Evolutionary conservation across 2,329 filamentous ascomycete genomes (phyloP).

Genomic region (Penicillium sp.): DNA sequence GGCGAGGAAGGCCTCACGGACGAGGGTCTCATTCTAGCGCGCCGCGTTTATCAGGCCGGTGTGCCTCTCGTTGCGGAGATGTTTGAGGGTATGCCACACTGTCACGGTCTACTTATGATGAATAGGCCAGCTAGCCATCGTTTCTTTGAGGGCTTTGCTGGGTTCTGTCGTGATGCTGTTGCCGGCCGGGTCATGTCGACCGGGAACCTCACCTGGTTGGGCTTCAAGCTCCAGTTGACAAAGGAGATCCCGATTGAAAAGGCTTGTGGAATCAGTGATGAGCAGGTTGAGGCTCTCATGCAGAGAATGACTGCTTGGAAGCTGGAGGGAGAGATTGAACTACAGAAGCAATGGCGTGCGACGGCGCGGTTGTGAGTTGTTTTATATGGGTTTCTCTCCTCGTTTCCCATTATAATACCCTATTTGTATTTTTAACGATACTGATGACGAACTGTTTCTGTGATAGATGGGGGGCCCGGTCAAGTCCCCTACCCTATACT

Average conservation of each 20-base stretch:
- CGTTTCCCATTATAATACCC: not conserved
- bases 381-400: not conserved
- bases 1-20: constrained; percentile 47
- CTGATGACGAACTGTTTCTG: not conserved
- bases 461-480: not conserved
- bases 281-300: constrained; percentile 37
- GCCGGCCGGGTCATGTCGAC: constrained; percentile 28
- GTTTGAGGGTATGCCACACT: constrained; percentile 50
- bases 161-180: constrained; percentile 49
- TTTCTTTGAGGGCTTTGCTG: constrained; percentile 57
- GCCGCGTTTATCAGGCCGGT: constrained; percentile 41
- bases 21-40: constrained; percentile 42
- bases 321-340: constrained; percentile 35
- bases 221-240: constrained; percentile 28
- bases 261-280: constrained; percentile 35
- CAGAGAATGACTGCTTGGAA: constrained; percentile 32
- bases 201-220: constrained; percentile 35
- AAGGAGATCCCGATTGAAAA: constrained; percentile 37
- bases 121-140: constrained; percentile 48
- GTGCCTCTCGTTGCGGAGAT: constrained; percentile 41
- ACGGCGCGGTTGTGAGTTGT: constrained; percentile 33
- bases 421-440: not conserved
- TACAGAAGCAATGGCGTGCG: constrained; percentile 34
- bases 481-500: too few relatives aligned
- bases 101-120: constrained; percentile 58